phyloP scores from a whole-genome alignment of 2,329 filamentous ascomycete genomes.

The Colletotrichum liriopes region DNA sequence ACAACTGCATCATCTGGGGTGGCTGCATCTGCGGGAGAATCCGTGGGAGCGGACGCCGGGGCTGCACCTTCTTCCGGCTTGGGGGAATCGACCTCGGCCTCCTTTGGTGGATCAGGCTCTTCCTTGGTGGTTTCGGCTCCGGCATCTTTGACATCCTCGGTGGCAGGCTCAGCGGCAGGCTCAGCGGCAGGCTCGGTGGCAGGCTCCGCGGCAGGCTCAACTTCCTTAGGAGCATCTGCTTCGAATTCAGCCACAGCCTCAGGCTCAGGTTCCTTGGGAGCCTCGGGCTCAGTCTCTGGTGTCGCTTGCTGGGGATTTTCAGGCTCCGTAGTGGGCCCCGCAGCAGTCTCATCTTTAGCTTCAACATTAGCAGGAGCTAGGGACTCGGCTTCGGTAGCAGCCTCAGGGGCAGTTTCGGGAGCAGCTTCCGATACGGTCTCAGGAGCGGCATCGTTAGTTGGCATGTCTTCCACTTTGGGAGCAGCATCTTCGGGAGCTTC shows the following conservation, averaged over 20 bases:
- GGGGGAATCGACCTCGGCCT: background rate
- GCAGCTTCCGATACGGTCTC: background rate
- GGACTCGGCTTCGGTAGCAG: background rate
- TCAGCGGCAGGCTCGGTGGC: too few relatives aligned
- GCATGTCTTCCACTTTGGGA: background rate
- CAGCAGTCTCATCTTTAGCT: background rate
- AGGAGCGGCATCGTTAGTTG: background rate
- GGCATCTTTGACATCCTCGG: background rate
- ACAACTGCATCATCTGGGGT: slow-evolving; percentile 10
- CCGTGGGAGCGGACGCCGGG: background rate
- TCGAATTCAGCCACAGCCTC: slow-evolving; percentile 1
- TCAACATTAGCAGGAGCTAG: background rate
- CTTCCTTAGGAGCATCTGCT: background rate
- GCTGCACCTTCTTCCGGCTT: background rate
- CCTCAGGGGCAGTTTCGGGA: background rate
- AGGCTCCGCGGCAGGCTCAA: too few relatives aligned
- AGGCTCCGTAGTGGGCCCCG: background rate
- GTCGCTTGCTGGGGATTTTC: background rate
- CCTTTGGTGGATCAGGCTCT: slow-evolving; percentile 4
- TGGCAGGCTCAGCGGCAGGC: background rate
- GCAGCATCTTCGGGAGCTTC: background rate
- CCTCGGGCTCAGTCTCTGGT: background rate
- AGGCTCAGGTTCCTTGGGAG: background rate
- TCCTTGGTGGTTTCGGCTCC: background rate
- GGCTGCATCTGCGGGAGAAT: background rate